Evolutionary conservation across 225 moss, liverwort and hornwort species (phyloP), one percentile per base, ranked within the genome.

Genomic region (Marchantia polymorpha): DNA sequence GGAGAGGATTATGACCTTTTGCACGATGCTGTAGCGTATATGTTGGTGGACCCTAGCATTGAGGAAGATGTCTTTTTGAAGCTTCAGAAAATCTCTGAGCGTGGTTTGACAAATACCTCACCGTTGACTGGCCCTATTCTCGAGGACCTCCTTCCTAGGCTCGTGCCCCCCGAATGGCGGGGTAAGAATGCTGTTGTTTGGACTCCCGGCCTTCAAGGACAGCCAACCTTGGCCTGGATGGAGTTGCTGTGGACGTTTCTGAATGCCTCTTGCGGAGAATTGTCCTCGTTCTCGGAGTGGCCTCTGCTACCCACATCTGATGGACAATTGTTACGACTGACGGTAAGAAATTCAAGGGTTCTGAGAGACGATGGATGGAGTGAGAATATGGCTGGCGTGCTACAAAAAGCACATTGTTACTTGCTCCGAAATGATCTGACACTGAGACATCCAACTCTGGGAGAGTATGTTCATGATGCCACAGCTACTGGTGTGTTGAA

Each of bases 271-370:
- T 90, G 91, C 82, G 80, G 69, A 20, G 89, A 90, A 63, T 84
- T 92, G 74, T 86, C 86, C 29, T 68, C 84, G 12, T 91, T 94
- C 73, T 88, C 82, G 82, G 94, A 94, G 25, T 94, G 94, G 94
- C 94, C 94, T 76, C 73, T 94, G 26, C 80, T 94, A 25, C 91
- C 94, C 51, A 94, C 92, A 23, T 92, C 90, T 67, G 91, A 92
- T 64, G 91, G 94, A 68, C 91, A 87, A 65, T 48, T 94, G 79
- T 75, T 92, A 25, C 78, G 87, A 60, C 69, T 94, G 77, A 87
- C 78, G 13, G 81, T 82, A 23, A 81, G 84, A 76, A 87, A 91
- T 67, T 94, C 94, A 6, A 88, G 87, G 61, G 89, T 92, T 22
- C 75, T 92, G 9, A 89, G 87, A 65, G 89, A 92, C 52, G 90